These are phyloP conservation scores for Phytopythium boreale DNA, from an alignment of 352 stramenopile species.

Conservation along the genomic window DNA sequence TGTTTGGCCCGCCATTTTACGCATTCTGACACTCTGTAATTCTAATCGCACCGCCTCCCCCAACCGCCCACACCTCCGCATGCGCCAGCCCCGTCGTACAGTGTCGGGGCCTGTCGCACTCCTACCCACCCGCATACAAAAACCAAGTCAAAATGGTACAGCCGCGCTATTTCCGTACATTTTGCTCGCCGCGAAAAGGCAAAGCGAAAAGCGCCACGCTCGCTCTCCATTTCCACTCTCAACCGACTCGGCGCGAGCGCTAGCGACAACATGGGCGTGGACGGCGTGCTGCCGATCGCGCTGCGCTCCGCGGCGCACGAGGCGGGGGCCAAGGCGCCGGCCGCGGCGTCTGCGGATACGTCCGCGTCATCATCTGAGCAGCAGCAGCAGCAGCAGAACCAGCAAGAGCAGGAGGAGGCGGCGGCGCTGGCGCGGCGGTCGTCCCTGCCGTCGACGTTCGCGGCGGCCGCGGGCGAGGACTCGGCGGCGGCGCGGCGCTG, in stretches of 20 bases:
- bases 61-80: too few species aligned
- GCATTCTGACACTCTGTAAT: too few species aligned
- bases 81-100: background rate
- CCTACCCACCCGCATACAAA: background rate
- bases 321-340: background rate
- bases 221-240: background rate
- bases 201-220: background rate
- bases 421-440: constrained; percentile 40
- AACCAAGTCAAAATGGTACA: background rate
- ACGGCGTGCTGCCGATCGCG: constrained; percentile 15
- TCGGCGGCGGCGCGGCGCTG: constrained; percentile 6
- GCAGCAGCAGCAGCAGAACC: background rate
- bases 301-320: constrained; percentile 9
- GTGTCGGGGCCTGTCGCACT: background rate
- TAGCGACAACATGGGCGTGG: constrained; percentile 17
- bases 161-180: background rate
- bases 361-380: background rate
- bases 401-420: constrained; percentile 19
- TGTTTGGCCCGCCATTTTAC: too few species aligned
- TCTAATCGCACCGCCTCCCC: too few species aligned
- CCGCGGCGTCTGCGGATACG: background rate
- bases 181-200: too few species aligned
- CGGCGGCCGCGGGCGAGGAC: constrained; percentile 12
- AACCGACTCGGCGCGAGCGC: background rate
- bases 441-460: constrained; percentile 65